Evolutionary conservation across 2,329 filamentous ascomycete species (phyloP).

Genomic region (Trichoderma sp.): DNA sequence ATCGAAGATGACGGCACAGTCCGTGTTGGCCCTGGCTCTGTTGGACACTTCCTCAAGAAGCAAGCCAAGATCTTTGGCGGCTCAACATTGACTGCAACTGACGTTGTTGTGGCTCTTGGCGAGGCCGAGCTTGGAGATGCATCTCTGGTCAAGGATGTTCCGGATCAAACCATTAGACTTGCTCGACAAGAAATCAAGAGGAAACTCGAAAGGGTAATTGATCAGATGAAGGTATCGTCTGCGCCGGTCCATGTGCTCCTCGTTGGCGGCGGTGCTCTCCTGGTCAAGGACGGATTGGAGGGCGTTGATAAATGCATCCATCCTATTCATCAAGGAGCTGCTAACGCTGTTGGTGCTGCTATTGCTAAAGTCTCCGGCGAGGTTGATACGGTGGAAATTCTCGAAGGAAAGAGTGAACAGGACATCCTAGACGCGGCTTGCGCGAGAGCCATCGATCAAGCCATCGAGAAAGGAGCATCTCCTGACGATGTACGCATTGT

Average conservation of each 20-base stretch:
- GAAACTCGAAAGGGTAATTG: slow-evolving; percentile 56
- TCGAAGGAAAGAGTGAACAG: slow-evolving; percentile 45
- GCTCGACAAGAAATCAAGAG: slow-evolving; percentile 46
- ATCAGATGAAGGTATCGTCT: slow-evolving; percentile 60
- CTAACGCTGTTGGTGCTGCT: slow-evolving; percentile 64
- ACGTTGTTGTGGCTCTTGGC: slow-evolving; percentile 51
- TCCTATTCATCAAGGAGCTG: slow-evolving; percentile 58
- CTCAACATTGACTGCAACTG: slow-evolving; percentile 55
- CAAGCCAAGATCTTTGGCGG: slow-evolving; percentile 59
- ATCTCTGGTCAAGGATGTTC: slow-evolving; percentile 36
- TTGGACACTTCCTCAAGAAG: slow-evolving; percentile 54
- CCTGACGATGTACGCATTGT: slow-evolving; percentile 47
- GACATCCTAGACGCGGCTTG: slow-evolving; percentile 47
- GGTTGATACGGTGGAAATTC: slow-evolving; percentile 56
- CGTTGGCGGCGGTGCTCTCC: slow-evolving; percentile 60
- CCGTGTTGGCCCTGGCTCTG: slow-evolving; percentile 59
- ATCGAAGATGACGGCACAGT: slow-evolving; percentile 37
- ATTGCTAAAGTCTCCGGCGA: slow-evolving; percentile 59
- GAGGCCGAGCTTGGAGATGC: slow-evolving; percentile 40
- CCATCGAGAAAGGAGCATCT: slow-evolving; percentile 40
- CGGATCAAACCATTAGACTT: slow-evolving; percentile 31
- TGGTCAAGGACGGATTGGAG: slow-evolving; percentile 52
- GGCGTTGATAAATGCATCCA: slow-evolving; percentile 56
- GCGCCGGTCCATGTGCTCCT: slow-evolving; percentile 57
- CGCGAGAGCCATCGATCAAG: slow-evolving; percentile 40